phyloP scores from a whole-genome alignment of 208 protist genomes.

The Trypanosoma mega region DNA sequence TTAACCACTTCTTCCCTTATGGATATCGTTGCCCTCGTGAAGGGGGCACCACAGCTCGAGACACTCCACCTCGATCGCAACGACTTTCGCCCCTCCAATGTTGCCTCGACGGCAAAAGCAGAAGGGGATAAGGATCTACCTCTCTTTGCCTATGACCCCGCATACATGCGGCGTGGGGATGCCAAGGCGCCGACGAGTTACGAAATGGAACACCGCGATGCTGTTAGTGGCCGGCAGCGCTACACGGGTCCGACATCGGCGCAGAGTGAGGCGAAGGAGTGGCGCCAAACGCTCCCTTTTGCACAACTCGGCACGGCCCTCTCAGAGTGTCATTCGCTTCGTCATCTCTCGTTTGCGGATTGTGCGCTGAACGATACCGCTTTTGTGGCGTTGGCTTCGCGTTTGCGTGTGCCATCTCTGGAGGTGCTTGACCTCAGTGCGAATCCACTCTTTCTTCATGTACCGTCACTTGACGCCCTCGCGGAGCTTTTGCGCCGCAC shows the following conservation, averaged over 20 bases:
- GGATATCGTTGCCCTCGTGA: conserved; percentile 33
- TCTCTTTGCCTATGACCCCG: conserved; percentile 68
- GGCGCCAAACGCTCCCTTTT: too few relatives aligned
- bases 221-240: conserved; percentile 48
- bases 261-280: too few relatives aligned
- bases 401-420: conserved; percentile 36
- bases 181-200: conserved; percentile 70
- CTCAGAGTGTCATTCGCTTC: conserved; percentile 41
- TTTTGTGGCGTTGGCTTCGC: conserved; percentile 18
- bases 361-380: conserved; percentile 41
- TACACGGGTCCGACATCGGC: conserved; percentile 63
- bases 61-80: conserved; percentile 66
- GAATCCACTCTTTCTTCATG: conserved; percentile 57
- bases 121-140: conserved; percentile 17
- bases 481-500: conserved; percentile 34
- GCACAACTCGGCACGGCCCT: conserved; percentile 52
- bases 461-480: conserved; percentile 43
- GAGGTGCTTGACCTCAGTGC: conserved; percentile 46
- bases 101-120: not conserved
- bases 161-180: conserved; percentile 40
- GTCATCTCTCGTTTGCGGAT: conserved; percentile 54
- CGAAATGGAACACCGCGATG: conserved; percentile 72
- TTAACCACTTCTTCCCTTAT: conserved; percentile 40
- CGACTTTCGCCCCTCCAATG: conserved; percentile 35
- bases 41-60: conserved; percentile 30